A percentile compares a stretch with the other conserved stretches of the same genome.
Conservation (phyloP, 2,329 filamentous ascomycete genomes). For the Trichophyton simii region DNA sequence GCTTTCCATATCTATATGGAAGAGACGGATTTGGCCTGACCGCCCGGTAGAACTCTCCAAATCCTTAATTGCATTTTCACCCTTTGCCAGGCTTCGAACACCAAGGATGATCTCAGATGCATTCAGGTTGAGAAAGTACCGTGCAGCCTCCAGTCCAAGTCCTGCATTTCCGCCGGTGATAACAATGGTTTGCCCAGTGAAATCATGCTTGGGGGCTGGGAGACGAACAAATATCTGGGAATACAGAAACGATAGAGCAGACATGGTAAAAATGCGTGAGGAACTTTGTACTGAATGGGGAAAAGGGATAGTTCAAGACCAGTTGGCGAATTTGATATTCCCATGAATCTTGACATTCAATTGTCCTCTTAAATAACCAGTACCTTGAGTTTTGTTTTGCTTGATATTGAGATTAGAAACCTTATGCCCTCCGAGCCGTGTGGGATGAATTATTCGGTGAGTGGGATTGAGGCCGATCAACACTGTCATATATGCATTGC, state of each 20-base stretch:
- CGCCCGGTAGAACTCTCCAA: slow-evolving; percentile 20
- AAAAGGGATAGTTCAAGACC: background rate
- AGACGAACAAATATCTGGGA: background rate
- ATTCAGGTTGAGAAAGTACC: slow-evolving; percentile 24
- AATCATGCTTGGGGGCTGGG: background rate
- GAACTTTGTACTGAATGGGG: background rate
- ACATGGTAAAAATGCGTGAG: background rate
- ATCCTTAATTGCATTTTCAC: slow-evolving; percentile 26
- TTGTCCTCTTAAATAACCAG: background rate
- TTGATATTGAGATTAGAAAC: background rate
- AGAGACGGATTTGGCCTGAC: slow-evolving; percentile 17
- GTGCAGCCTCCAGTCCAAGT: slow-evolving; percentile 29
- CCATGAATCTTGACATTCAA: background rate
- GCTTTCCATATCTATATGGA: slow-evolving; percentile 20
- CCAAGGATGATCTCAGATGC: slow-evolving; percentile 28
- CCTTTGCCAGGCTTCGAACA: slow-evolving; percentile 24
- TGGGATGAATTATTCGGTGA: background rate
- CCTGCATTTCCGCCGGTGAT: slow-evolving; percentile 31
- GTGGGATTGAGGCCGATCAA: background rate
- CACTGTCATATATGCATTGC: background rate
- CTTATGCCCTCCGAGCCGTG: background rate
- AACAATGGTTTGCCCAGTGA: slow-evolving; percentile 17
- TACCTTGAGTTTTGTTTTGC: background rate
- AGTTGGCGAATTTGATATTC: background rate
- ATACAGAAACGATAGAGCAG: background rate